Evolutionary conservation across 495 filamentous ascomycete genomes (phyloP), one percentile per base, ranked within the genome.

Genomic region (Lepraria neglecta): DNA sequence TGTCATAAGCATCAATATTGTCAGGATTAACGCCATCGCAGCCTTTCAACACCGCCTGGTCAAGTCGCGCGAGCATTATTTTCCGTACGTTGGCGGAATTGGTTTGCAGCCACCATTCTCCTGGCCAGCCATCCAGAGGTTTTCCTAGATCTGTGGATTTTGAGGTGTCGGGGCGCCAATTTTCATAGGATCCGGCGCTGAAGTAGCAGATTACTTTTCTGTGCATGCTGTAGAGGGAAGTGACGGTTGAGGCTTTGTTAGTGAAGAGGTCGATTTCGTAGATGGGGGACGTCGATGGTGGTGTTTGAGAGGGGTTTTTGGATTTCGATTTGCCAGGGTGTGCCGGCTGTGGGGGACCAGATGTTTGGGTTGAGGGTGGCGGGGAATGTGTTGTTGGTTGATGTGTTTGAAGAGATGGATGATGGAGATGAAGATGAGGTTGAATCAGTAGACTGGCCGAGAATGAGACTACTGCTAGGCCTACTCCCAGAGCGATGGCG

Each of bases 1-100:
- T 80, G 59, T 79, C 76, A 64, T 87, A 88, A 3, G 77, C 87
- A 63, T 89, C 87, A 14, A 88, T 76, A 64, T 90, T 90, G 63
- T 90, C 87, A 0, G 85, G 83, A 66, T 90, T 86, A 4, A 90
- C 81, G 3, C 80, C 87, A 64, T 87, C 86, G 63, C 87, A 90
- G 35, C 84, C 82, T 68, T 87, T 87, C 9, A 70, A 52, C 12
- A 62, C 65, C 0, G 85, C 86, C 35, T 84, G 60, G 50, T 82
- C 75, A 0, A 89, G 74, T 40, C 86, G 76, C 15, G 67, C 52
- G 44, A 63, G 62, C 86, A 90, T 86, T 68, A 89, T 85, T 3
- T 70, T 70, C 38, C 84, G 76, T 30, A 90, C 83, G 51, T 77
- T 79, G 3, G 67, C 33, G 58, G 78, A 82, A 59, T 75, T 77